Conservation (phyloP, 805 yeast genomes). For the Metschnikowia dekortorum region DNA sequence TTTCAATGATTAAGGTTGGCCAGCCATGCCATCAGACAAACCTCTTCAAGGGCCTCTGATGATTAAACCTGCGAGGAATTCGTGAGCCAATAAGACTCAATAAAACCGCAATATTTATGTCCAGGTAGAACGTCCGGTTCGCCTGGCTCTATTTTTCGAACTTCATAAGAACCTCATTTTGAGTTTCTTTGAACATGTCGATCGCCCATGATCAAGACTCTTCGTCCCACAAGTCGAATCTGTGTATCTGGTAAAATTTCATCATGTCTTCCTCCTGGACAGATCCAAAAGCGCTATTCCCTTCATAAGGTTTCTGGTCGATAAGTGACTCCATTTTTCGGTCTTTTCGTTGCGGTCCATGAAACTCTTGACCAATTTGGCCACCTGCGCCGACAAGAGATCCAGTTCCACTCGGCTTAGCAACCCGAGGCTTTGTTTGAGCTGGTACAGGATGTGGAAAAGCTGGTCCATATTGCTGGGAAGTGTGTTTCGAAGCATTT, state of each 20-base stretch:
- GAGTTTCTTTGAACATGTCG: no score
- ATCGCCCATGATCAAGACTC: no score
- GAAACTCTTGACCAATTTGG: conserved; percentile 10
- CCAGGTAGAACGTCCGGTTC: no score
- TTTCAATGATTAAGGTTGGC: no score
- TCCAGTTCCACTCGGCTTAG: conserved; percentile 12
- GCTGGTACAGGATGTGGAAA: conserved; percentile 27
- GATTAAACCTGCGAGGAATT: no score
- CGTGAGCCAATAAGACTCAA: no score
- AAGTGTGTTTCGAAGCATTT: conserved; percentile 10
- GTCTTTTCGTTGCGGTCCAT: conserved; percentile 5
- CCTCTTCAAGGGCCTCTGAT: no score
- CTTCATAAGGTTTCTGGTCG: conserved; percentile 8
- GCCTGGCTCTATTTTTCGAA: no score
- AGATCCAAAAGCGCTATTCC: conserved; percentile 12
- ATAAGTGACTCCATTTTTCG: background rate
- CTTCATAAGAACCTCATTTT: no score
- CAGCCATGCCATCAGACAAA: no score
- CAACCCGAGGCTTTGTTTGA: conserved; percentile 23
- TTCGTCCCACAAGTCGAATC: background rate
- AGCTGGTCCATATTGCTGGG: conserved; percentile 36
- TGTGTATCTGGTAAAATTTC: no score
- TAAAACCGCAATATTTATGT: no score
- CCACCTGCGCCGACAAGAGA: conserved; percentile 8
- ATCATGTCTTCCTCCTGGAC: background rate